These are phyloP conservation scores for Lipomyces sp. DNA, from an alignment of 805 yeast species.

Conservation along the genomic window DNA sequence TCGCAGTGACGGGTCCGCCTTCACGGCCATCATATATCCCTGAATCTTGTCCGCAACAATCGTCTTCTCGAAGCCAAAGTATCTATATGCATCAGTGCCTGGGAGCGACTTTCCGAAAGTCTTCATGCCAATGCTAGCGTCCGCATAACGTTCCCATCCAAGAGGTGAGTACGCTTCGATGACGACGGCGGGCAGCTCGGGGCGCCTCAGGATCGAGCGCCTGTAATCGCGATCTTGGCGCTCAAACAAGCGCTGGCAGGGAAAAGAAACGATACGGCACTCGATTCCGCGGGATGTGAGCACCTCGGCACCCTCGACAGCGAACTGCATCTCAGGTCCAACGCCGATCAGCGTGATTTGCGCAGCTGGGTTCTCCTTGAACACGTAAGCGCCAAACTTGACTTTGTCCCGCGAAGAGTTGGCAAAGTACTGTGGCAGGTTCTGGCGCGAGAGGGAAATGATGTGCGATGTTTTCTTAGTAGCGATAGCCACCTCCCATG, in stretches of 20 bases:
- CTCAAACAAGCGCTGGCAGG: constrained; percentile 38
- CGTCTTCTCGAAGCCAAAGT: constrained; percentile 36
- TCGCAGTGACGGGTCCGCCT: constrained; percentile 1
- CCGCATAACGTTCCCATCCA: constrained; percentile 43
- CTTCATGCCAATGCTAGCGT: constrained; percentile 39
- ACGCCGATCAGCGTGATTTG: constrained; percentile 35
- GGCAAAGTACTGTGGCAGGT: constrained; percentile 68
- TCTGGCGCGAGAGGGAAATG: constrained; percentile 41
- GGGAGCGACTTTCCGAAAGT: constrained; percentile 41
- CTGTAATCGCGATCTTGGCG: constrained; percentile 35
- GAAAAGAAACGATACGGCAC: constrained; percentile 37
- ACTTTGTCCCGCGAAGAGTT: constrained; percentile 60
- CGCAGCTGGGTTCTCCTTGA: constrained; percentile 32
- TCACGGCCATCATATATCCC: constrained; percentile 26
- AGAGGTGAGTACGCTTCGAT: constrained; percentile 39
- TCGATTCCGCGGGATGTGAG: constrained; percentile 34
- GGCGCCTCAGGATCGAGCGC: constrained; percentile 30
- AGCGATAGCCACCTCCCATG: constrained; percentile 2
- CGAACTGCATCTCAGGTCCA: constrained; percentile 37
- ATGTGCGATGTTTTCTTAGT: neutral
- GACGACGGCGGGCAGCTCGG: constrained; percentile 36
- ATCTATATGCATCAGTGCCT: constrained; percentile 37
- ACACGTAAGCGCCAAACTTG: constrained; percentile 36
- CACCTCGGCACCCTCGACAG: constrained; percentile 35
- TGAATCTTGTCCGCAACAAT: constrained; percentile 36